Percentiles rank a stretch among this genome's conserved stretches.
These are phyloP conservation scores for Volutella citrinella DNA, from an alignment of 2,329 filamentous ascomycete species.

Conservation along the genomic window DNA sequence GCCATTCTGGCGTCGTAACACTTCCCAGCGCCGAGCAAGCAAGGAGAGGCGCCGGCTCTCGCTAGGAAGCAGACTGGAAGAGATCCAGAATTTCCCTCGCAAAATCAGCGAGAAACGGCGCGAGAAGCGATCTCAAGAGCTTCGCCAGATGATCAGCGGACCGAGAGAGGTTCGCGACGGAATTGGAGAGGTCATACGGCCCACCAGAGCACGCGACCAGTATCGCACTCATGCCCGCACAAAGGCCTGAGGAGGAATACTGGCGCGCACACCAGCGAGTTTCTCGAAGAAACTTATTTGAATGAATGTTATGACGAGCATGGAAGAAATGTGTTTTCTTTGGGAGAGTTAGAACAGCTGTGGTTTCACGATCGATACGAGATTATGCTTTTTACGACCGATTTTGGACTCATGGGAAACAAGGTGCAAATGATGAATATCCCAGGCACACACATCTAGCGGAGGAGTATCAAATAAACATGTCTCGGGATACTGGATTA, in stretches of 20 bases:
- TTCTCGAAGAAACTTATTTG: slow-evolving; percentile 1
- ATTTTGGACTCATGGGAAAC: slow-evolving; percentile 6
- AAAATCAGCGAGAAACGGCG: slow-evolving; percentile 56
- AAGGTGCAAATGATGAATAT: no score
- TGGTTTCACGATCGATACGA: slow-evolving; percentile 25
- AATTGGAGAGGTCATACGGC: slow-evolving; percentile 54
- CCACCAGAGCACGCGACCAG: slow-evolving; percentile 26
- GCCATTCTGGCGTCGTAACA: slow-evolving; percentile 32
- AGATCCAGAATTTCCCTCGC: slow-evolving; percentile 51
- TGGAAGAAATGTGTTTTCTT: slow-evolving; percentile 7
- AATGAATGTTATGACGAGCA: slow-evolving; percentile 8
- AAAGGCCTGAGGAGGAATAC: neutral
- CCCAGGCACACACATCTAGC: no score
- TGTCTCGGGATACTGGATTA: no score
- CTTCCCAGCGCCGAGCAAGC: slow-evolving; percentile 21
- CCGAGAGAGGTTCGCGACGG: slow-evolving; percentile 58
- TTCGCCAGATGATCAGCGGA: slow-evolving; percentile 58
- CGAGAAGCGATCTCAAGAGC: slow-evolving; percentile 56
- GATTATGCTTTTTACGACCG: slow-evolving; percentile 23
- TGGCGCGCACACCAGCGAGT: neutral
- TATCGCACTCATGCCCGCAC: slow-evolving; percentile 9
- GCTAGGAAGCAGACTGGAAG: slow-evolving; percentile 48
- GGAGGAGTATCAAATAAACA: no score
- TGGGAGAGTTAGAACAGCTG: slow-evolving; percentile 10
- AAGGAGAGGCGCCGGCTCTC: slow-evolving; percentile 32